Evolutionary conservation across 2,329 filamentous ascomycete species (phyloP).

Genomic region (Pyricularia sp.): DNA sequence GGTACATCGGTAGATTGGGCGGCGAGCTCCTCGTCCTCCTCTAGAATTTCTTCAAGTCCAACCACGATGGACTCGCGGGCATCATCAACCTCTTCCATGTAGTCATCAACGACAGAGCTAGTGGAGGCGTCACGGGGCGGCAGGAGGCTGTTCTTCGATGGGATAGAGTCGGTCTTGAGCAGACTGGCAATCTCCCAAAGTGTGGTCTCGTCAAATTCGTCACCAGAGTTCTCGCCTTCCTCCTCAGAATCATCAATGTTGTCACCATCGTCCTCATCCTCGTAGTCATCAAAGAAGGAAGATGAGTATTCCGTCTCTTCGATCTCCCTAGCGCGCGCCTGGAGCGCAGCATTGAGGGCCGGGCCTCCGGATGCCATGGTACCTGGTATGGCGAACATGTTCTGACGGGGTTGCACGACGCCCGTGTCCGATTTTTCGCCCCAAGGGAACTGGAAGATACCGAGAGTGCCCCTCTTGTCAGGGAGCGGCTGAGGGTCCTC

Average conservation of each 20-base stretch:
- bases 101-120: slow-evolving; percentile 18
- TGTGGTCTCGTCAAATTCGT: slow-evolving; percentile 47
- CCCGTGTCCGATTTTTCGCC: slow-evolving; percentile 48
- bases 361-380: slow-evolving; percentile 32
- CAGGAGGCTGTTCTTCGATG: slow-evolving; percentile 37
- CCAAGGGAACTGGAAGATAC: slow-evolving; percentile 55
- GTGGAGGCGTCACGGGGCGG: slow-evolving; percentile 16
- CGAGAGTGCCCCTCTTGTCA: slow-evolving; percentile 44
- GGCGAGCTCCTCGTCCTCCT: slow-evolving; percentile 6
- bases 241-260: slow-evolving; percentile 22
- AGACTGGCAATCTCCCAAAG: slow-evolving; percentile 52
- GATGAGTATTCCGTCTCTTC: slow-evolving; percentile 29
- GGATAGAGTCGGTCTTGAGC: slow-evolving; percentile 33
- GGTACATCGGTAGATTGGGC: slow-evolving; percentile 3
- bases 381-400: slow-evolving; percentile 33
- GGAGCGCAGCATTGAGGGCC: slow-evolving; percentile 15
- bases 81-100: slow-evolving; percentile 18
- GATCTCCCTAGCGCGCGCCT: slow-evolving; percentile 21
- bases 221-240: slow-evolving; percentile 27
- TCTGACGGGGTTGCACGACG: slow-evolving; percentile 23
- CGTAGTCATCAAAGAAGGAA: slow-evolving; percentile 49
- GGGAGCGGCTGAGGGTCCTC: slow-evolving; percentile 48
- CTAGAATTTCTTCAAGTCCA: slow-evolving; percentile 14
- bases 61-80: slow-evolving; percentile 18
- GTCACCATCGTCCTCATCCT: slow-evolving; percentile 32